A percentile compares a stretch with the other conserved stretches of the same genome.
These are phyloP conservation scores for Cryptomeria japonica DNA, from an alignment of 75 land plant species.

Conservation along the genomic window DNA sequence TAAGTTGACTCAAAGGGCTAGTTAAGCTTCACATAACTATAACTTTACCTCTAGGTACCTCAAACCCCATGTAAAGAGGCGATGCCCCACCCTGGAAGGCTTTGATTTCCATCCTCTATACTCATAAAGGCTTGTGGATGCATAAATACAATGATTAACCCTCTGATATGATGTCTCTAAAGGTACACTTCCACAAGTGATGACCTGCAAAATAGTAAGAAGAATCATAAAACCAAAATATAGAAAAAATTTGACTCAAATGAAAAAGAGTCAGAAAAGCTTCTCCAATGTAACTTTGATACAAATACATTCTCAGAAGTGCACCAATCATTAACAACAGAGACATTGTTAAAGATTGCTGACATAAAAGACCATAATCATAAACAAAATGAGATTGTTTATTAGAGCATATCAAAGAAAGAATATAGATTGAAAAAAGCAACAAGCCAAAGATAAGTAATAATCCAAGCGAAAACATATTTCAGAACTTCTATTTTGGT, in stretches of 20 bases:
- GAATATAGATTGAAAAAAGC: background rate
- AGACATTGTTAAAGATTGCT: background rate
- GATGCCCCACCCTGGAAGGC: conserved; percentile 30
- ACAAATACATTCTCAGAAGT: background rate
- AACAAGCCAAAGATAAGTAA: too few relatives aligned
- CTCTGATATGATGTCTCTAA: conserved; percentile 40
- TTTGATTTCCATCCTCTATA: conserved; percentile 31
- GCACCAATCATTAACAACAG: background rate
- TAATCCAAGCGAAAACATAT: too few relatives aligned
- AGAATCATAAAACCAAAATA: background rate
- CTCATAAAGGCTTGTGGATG: conserved; percentile 38
- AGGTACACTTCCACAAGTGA: conserved; percentile 46
- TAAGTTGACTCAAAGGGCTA: too few relatives aligned
- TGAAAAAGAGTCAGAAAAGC: background rate
- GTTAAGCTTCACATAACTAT: too few relatives aligned
- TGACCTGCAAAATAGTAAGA: conserved; percentile 22
- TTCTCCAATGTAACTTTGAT: background rate
- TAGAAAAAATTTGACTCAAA: background rate
- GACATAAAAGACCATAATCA: background rate
- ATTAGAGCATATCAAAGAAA: background rate
- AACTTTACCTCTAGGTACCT: conserved; percentile 43
- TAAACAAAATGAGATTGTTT: background rate
- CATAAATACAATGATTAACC: conserved; percentile 27
- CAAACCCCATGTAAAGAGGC: conserved; percentile 35
- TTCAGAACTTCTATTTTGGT: background rate